Percentiles rank a stretch among this genome's conserved stretches.
Evolutionary conservation across 148 eudicot genomes (phyloP).

Genomic region (Silene conica): DNA sequence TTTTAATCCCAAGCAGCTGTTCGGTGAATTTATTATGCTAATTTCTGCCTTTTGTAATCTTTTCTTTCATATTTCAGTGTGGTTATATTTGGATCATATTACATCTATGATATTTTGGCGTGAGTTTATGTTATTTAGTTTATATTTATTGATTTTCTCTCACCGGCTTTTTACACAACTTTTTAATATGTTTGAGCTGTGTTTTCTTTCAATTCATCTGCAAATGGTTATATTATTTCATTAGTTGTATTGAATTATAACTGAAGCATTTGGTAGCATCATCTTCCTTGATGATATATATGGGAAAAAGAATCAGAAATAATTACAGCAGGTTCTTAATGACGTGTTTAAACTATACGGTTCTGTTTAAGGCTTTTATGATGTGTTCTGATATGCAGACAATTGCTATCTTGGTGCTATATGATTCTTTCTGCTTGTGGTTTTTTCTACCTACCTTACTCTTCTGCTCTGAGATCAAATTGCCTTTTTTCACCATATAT

Average conservation of each 20-base stretch:
- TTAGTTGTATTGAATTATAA: neutral
- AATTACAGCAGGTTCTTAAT: neutral
- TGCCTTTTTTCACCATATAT: neutral
- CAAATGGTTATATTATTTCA: neutral
- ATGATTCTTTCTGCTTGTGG: neutral
- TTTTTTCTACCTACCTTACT: neutral
- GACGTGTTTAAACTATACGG: neutral
- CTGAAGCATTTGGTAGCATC: neutral
- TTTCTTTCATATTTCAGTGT: neutral
- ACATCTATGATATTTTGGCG: neutral
- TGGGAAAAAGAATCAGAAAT: neutral
- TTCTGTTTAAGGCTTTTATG: neutral
- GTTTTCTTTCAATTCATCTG: neutral
- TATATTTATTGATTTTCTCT: neutral
- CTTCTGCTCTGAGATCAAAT: neutral
- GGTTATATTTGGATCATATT: neutral
- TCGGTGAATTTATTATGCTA: slow-evolving; percentile 5
- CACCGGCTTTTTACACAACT: neutral
- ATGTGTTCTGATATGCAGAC: neutral
- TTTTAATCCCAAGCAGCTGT: slow-evolving; percentile 14
- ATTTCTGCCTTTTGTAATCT: slow-evolving; percentile 12
- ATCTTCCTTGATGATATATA: neutral
- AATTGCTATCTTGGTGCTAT: neutral
- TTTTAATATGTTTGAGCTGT: neutral
- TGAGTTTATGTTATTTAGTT: neutral